Evolutionary conservation across 306 rosid species (phyloP).

Genomic region (Corylus americana): DNA sequence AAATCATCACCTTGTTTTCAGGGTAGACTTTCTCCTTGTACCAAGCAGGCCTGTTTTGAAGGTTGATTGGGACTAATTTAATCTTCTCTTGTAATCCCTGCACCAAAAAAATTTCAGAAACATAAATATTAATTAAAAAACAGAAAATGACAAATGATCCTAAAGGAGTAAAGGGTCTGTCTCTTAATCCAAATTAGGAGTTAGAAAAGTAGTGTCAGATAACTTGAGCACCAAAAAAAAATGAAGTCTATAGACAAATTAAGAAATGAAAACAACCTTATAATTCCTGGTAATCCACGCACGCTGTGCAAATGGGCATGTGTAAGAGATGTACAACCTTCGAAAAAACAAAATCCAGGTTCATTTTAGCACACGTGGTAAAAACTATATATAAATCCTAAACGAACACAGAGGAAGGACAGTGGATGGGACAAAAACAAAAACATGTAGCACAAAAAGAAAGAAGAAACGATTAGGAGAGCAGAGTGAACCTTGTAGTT

Average conservation of each 20-base stretch:
- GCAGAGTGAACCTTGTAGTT: slow-evolving; percentile 61
- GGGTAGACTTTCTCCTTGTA: slow-evolving; percentile 79
- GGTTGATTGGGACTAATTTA: slow-evolving; percentile 63
- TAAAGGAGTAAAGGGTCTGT: background rate
- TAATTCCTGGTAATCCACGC: slow-evolving; percentile 78
- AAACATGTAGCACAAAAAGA: background rate
- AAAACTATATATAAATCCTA: background rate
- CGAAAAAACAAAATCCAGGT: background rate
- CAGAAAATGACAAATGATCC: background rate
- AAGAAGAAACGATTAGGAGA: background rate
- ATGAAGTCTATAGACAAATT: background rate
- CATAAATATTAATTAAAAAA: background rate
- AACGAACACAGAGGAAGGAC: background rate
- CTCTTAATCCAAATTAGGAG: background rate
- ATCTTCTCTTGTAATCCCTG: slow-evolving; percentile 78
- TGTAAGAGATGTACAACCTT: slow-evolving; percentile 59
- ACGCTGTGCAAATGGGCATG: slow-evolving; percentile 86
- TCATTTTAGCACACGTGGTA: background rate
- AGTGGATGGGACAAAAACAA: background rate
- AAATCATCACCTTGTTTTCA: slow-evolving; percentile 48
- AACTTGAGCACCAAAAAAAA: background rate
- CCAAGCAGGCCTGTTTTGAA: slow-evolving; percentile 75
- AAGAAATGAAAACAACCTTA: slow-evolving; percentile 46
- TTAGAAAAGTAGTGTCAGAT: background rate
- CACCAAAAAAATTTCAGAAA: slow-evolving; percentile 12